phyloP scores from a whole-genome alignment of 306 rosid genomes.

The Hippophae gyantsensis region DNA sequence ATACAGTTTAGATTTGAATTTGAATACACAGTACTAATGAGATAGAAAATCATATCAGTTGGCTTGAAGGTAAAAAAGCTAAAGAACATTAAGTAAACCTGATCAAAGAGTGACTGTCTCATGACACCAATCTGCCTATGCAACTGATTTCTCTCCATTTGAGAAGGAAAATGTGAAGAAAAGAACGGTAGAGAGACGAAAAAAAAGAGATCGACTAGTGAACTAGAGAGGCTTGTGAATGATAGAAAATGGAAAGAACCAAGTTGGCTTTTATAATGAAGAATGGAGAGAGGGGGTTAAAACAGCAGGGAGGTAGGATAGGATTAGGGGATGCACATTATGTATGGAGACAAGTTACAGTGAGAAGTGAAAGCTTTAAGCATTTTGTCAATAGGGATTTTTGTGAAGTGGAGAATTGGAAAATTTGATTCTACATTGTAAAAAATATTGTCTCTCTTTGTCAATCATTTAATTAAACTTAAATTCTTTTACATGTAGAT shows the following conservation, averaged over 20 bases:
- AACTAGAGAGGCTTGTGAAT: not conserved
- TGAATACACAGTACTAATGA: no score
- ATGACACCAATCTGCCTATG: constrained; percentile 39
- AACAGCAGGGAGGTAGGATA: not conserved
- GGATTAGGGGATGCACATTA: no score
- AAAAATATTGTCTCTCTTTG: not conserved
- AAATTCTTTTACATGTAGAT: not conserved
- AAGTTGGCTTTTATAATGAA: constrained; percentile 18
- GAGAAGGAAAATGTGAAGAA: not conserved
- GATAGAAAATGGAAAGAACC: constrained; percentile 20
- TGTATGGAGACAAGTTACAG: not conserved
- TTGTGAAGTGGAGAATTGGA: not conserved
- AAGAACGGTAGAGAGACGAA: constrained; percentile 9
- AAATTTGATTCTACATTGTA: not conserved
- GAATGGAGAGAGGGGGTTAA: not conserved
- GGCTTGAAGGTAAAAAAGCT: not conserved
- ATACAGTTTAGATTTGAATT: no score
- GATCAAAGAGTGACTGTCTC: constrained; percentile 77
- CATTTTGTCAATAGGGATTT: not conserved
- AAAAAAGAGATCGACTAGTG: constrained; percentile 5
- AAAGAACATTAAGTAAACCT: constrained; percentile 30
- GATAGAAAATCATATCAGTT: not conserved
- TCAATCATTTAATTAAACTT: not conserved
- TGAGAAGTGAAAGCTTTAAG: not conserved
- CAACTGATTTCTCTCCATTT: constrained; percentile 54